These are phyloP conservation scores for Trametes elegans DNA, from an alignment of 768 basidiomycete genomes.

Conservation along the genomic window DNA sequence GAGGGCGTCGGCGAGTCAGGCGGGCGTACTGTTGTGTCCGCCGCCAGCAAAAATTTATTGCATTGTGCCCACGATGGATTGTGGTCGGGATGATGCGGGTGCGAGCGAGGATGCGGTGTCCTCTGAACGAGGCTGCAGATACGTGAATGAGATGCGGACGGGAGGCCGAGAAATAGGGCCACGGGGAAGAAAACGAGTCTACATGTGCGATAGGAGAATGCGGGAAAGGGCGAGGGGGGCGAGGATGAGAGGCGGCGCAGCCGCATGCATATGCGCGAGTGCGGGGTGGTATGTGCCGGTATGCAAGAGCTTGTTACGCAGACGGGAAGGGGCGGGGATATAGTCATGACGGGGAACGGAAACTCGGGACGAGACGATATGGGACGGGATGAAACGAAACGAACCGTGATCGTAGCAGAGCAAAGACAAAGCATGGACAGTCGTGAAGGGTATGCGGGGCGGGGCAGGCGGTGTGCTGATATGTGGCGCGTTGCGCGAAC, in stretches of 20 bases:
- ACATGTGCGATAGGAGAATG: neutral
- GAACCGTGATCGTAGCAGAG: neutral
- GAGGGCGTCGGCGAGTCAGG: neutral
- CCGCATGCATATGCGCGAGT: neutral
- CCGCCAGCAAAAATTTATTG: neutral
- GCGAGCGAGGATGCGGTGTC: too few relatives aligned
- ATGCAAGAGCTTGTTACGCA: too few relatives aligned
- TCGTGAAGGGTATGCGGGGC: conserved; percentile 6
- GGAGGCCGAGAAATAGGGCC: neutral
- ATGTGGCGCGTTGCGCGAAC: neutral
- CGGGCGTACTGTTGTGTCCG: neutral
- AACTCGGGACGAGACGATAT: neutral
- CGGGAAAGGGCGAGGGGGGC: neutral
- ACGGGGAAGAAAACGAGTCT: too few relatives aligned
- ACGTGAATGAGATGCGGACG: neutral
- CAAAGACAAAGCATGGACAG: conserved; percentile 1
- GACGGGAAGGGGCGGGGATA: neutral
- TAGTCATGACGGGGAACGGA: neutral
- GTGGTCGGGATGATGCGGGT: neutral
- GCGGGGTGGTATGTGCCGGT: too few relatives aligned
- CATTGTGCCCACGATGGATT: neutral
- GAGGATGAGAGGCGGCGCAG: neutral
- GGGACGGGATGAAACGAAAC: neutral
- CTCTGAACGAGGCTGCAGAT: too few relatives aligned
- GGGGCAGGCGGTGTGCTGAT: neutral